A percentile compares a stretch with the other conserved stretches of the same genome.
These are phyloP conservation scores for Rossbeevera mucosa DNA, from an alignment of 768 basidiomycete species.

Conservation along the genomic window DNA sequence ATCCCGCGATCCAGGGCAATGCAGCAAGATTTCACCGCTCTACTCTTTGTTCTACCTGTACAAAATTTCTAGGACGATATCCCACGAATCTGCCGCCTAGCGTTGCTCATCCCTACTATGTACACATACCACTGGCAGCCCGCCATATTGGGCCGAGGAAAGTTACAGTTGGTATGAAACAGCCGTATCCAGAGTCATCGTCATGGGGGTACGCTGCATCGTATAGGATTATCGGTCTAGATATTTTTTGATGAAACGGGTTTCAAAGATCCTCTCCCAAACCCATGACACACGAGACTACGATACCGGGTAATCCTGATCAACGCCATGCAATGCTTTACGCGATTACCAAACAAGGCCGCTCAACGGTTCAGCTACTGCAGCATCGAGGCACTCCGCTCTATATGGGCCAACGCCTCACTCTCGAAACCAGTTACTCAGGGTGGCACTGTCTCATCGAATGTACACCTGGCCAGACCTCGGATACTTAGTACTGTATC, in stretches of 20 bases:
- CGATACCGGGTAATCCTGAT: background rate
- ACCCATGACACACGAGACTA: no score
- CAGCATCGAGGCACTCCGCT: background rate
- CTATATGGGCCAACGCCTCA: background rate
- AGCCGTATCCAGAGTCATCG: background rate
- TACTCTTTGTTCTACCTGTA: background rate
- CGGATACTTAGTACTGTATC: background rate
- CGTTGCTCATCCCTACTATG: no score
- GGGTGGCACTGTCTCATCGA: background rate
- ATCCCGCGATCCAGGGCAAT: background rate
- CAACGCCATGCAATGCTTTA: background rate
- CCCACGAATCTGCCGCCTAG: no score
- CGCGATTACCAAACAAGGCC: background rate
- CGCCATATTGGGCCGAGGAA: background rate
- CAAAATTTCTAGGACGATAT: background rate
- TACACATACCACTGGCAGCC: no score
- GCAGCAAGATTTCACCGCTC: background rate
- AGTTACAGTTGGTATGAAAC: background rate
- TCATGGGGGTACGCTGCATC: background rate
- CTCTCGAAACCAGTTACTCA: background rate
- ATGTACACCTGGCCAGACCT: background rate
- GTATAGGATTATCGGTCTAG: background rate
- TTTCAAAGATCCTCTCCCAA: background rate
- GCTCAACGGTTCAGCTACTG: background rate
- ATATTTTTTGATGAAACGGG: background rate